These are phyloP conservation scores for Penicillium sclerotiorum DNA, from an alignment of 2,329 filamentous ascomycete species.

Conservation along the genomic window DNA sequence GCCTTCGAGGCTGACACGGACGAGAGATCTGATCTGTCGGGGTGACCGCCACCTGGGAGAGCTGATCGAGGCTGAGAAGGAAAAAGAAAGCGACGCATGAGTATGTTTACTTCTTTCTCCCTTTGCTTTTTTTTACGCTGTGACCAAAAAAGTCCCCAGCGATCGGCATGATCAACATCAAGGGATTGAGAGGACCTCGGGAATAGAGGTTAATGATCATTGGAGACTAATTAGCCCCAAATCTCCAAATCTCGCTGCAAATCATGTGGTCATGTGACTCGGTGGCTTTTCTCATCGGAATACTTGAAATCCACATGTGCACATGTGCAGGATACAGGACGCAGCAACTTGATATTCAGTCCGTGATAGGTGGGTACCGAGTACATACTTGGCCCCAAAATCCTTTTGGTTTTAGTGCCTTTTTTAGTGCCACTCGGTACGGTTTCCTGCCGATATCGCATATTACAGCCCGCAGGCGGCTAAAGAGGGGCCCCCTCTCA, in stretches of 20 bases:
- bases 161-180: conserved; percentile 26
- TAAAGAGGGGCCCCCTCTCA: conserved; percentile 7
- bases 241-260: conserved; percentile 6
- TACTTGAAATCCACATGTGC: too few species aligned
- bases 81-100: conserved; percentile 3
- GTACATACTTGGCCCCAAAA: too few species aligned
- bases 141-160: conserved; percentile 5
- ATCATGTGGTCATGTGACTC: conserved; percentile 10
- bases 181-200: conserved; percentile 7
- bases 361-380: too few species aligned
- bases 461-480: conserved; percentile 10
- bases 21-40: not conserved
- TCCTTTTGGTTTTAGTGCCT: too few species aligned
- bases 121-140: conserved; percentile 13
- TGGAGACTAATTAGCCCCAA: conserved; percentile 16
- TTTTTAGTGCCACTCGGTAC: not conserved
- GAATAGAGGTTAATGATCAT: not conserved
- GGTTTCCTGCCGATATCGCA: conserved; percentile 8
- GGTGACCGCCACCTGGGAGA: not conserved
- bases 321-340: too few species aligned
- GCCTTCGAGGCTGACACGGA: not conserved
- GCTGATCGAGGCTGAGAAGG: not conserved
- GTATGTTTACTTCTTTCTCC: conserved; percentile 16
- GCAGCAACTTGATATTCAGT: too few species aligned
- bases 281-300: not conserved